These are phyloP conservation scores for Clavispora vitiphila DNA, from an alignment of 805 yeast species.

Conservation along the genomic window DNA sequence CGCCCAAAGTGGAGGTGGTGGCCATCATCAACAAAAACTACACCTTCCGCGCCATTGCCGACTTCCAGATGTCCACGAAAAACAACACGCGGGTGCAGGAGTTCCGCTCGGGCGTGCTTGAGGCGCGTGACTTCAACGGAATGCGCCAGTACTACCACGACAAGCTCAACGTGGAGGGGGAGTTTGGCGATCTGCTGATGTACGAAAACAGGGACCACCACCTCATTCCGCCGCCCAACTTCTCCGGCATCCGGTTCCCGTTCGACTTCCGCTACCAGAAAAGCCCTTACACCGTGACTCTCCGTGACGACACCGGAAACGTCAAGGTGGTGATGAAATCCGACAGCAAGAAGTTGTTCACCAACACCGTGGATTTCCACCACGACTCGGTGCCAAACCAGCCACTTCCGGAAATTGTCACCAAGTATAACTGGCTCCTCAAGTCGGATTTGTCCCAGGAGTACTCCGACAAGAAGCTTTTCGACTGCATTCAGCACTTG, in stretches of 20 bases:
- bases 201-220: conserved; percentile 43
- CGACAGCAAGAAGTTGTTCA: conserved; percentile 46
- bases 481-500: conserved; percentile 42
- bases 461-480: conserved; percentile 30
- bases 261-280: conserved; percentile 72
- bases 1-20: conserved; percentile 50
- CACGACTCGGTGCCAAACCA: conserved; percentile 40
- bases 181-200: conserved; percentile 19
- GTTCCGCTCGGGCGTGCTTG: conserved; percentile 22
- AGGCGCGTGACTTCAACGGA: conserved; percentile 20
- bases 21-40: conserved; percentile 66
- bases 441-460: conserved; percentile 29
- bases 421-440: conserved; percentile 27
- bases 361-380: conserved; percentile 49
- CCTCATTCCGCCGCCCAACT: conserved; percentile 82
- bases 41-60: conserved; percentile 81
- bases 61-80: conserved; percentile 70
- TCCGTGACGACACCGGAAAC: conserved; percentile 55
- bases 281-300: conserved; percentile 52
- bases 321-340: conserved; percentile 43
- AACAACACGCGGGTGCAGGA: conserved; percentile 39
- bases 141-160: conserved; percentile 22
- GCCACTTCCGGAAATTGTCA: conserved; percentile 46
- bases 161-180: conserved; percentile 22
- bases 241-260: conserved; percentile 72